Base-by-base conservation (phyloP, 2,329 filamentous ascomycete species). In the Botrytis pseudocinerea region DNA sequence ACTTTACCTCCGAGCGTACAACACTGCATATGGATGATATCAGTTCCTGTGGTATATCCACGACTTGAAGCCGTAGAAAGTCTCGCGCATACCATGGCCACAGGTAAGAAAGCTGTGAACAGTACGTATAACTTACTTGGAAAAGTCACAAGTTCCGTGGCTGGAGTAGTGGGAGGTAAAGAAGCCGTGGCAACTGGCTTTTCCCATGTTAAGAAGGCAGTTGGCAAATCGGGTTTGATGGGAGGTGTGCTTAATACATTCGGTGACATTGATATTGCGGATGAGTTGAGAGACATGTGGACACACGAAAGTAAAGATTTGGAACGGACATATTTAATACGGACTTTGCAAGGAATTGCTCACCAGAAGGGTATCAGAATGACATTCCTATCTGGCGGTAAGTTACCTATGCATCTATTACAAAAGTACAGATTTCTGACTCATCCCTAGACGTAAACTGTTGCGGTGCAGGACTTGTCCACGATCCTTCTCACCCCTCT, bases 241-340 rank as follows among this genome's bases (percentile, higher is more conserved):
- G 95, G 95, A 75, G 93, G 94, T 73, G 94, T 98, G 57, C 86
- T 99, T 66, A 98, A 94, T 84, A 95, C 97, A 51, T 99, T 99
- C 82, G 96, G 96, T 71, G 96, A 98, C 77, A 91, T 99, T 74
- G 96, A 98, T 79, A 89, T 98, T 69, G 90, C 96, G 70, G 96
- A 99, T 83, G 96, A 98, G 80, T 85, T 98, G 73, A 91, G 95
- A 80, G 96, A 99, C 82, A 92, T 97, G 86, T 99, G 96, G 96
- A 99, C 96, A 35, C 96, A 99, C 80, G 95, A 98, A 69, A 95
- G 92, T 70, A 99, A 98, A 87, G 96, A 99, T 79, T 90, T 99
- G 59, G 96, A 99, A 83, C 88, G 96, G 73, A 99, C 96, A 10
- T 99, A 99, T 81, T 86, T 99, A 75, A 97, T 99, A 81, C 91